Evolutionary conservation across 1,284 basidiomycete species (phyloP), one percentile per base, ranked within the genome.

Genomic region (Rhodofomes roseus): DNA sequence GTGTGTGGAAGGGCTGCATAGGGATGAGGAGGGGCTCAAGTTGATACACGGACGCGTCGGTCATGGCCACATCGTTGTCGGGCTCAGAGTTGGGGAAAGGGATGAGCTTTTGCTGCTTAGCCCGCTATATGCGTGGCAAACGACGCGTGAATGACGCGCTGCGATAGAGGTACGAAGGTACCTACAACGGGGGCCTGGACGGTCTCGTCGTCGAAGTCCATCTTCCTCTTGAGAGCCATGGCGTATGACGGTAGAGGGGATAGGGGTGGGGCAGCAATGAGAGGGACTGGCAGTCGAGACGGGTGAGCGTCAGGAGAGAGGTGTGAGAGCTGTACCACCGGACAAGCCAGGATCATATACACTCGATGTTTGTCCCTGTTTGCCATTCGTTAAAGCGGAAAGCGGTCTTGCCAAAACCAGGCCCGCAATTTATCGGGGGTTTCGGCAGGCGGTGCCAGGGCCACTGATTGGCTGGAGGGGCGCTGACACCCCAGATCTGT

Each of bases 211-310:
- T 86, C 85, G 39, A 78, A 64, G 61, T 85, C 84, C 59, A 89
- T 79, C 76, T 92, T 92, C 70, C 90, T 82, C 72, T 92, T 92
- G 69, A 89, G 65, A 51, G 83, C 78, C 87, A 90, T 90, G 48
- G 57, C n/a, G 57, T 34, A 16, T 39, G 36, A 57, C 20, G 41
- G 46, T 18, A 52, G 43, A 37, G 55, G 46, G 56, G 57, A 39
- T 50, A 41, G 52, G 54, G 43, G 58, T 22, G 46, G 48, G 55
- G 9, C 29, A 23, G 39, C 60, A 57, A 37, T 39, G 55, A 41
- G 55, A 55, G 52, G 65, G 63, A 58, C 66, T 65, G 63, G 62
- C 27, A 23, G 25, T 48, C 46, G 63, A 62, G 66, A 64, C 59
- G 61, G 55, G 57, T 48, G 64, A 61, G 41, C 57, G 57, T 58